These are phyloP conservation scores for Ilyonectria sp. DNA, from an alignment of 2,329 filamentous ascomycete species.

Conservation along the genomic window DNA sequence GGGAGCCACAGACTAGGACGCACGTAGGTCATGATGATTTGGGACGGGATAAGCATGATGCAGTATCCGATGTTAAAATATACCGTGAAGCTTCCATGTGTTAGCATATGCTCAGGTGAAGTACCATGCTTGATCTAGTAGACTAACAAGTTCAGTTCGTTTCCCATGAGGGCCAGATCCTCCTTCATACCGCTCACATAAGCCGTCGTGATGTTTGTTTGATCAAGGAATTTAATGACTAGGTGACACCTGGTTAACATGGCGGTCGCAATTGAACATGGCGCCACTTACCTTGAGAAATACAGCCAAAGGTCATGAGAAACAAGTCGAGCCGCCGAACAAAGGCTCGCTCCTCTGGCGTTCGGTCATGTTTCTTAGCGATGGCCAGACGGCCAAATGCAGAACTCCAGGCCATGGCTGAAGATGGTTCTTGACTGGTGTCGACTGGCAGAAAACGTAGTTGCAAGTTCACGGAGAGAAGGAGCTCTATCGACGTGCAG, in stretches of 20 bases:
- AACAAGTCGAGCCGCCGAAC: conserved; percentile 20
- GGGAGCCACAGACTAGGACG: conserved; percentile 57
- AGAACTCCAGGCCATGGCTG: conserved; percentile 17
- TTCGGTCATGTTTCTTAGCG: conserved; percentile 25
- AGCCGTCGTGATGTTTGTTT: conserved; percentile 24
- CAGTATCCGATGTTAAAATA: conserved; percentile 74
- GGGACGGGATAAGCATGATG: conserved; percentile 58
- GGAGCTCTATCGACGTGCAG: neutral
- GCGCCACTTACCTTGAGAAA: conserved; percentile 18
- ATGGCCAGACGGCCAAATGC: conserved; percentile 19
- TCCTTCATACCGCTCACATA: conserved; percentile 28
- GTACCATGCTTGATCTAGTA: neutral
- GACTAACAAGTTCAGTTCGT: conserved; percentile 30
- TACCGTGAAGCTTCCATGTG: conserved; percentile 51
- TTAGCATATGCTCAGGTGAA: neutral
- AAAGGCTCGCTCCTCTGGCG: conserved; percentile 17
- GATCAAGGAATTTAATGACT: conserved; percentile 26
- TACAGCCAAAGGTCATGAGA: conserved; percentile 28
- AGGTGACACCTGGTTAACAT: neutral
- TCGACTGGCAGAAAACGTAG: neutral
- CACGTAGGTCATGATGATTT: conserved; percentile 56
- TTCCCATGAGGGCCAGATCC: conserved; percentile 39
- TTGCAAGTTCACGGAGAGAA: neutral
- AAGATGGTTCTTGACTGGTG: neutral
- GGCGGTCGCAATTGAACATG: neutral